A percentile compares a stretch with the other conserved stretches of the same genome.
Evolutionary conservation across 495 filamentous ascomycete species (phyloP).

Genomic region (Pyronema omphalodes): DNA sequence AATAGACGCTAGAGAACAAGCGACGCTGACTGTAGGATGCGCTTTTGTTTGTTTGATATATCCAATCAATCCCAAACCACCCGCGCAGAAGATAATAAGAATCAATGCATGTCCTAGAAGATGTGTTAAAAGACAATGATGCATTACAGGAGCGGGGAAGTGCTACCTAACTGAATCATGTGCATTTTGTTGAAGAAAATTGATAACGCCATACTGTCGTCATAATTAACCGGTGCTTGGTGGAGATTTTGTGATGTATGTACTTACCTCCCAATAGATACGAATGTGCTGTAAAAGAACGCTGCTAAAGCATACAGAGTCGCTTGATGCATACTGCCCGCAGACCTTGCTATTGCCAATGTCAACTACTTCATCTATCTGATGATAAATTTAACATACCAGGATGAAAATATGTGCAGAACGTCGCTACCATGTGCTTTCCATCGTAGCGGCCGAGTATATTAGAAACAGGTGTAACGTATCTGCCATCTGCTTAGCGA

Average conservation of each 20-base stretch:
- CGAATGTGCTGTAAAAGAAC: constrained; percentile 61
- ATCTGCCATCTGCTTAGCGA: constrained; percentile 4
- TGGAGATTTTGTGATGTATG: too few relatives aligned
- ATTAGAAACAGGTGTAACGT: constrained; percentile 39
- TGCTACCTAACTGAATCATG: constrained; percentile 35
- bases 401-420: constrained; percentile 75
- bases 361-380: not conserved
- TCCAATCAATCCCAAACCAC: constrained; percentile 73
- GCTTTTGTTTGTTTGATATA: constrained; percentile 81
- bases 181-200: constrained; percentile 50
- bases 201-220: constrained; percentile 66
- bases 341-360: constrained; percentile 41
- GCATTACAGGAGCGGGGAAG: too few relatives aligned
- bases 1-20: constrained; percentile 74
- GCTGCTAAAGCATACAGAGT: constrained; percentile 65
- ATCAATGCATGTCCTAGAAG: constrained; percentile 53
- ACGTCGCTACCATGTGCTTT: constrained; percentile 66
- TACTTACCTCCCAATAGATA: constrained; percentile 39
- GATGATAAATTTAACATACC: constrained; percentile 9
- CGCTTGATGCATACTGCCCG: constrained; percentile 71
- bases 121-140: not conserved
- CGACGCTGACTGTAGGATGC: constrained; percentile 77
- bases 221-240: not conserved
- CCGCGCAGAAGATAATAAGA: constrained; percentile 71
- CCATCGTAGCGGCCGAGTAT: constrained; percentile 75